Conservation (phyloP, 2,329 filamentous ascomycete species). For the Fusarium ramigenum region DNA sequence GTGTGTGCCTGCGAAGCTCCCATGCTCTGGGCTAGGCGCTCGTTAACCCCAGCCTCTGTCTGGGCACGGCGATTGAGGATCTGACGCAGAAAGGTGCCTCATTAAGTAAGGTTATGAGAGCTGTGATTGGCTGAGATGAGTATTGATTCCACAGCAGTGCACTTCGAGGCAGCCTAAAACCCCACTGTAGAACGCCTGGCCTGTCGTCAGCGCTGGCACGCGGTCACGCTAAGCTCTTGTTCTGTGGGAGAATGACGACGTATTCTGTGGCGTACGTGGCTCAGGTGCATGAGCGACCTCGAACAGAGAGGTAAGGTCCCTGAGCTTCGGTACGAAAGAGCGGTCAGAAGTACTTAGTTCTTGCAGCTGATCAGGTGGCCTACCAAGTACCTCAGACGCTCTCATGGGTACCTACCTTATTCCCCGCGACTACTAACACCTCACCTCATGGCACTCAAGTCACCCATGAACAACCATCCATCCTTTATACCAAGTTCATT, state of each 20-base stretch:
- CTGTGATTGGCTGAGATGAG: constrained; percentile 21
- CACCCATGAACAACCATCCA: constrained; percentile 30
- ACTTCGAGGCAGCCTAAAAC: constrained; percentile 21
- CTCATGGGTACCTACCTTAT: constrained; percentile 9
- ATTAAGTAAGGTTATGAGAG: constrained; percentile 31
- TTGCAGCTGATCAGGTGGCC: neutral
- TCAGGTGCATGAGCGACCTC: constrained; percentile 17
- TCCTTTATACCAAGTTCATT: constrained; percentile 33
- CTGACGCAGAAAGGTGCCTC: constrained; percentile 33
- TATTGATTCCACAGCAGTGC: constrained; percentile 30
- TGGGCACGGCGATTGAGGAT: constrained; percentile 28
- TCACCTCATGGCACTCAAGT: constrained; percentile 23
- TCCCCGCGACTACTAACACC: constrained; percentile 37
- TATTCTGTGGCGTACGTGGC: constrained; percentile 42
- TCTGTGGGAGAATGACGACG: constrained; percentile 36
- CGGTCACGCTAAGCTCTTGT: constrained; percentile 15
- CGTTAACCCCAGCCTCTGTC: constrained; percentile 39
- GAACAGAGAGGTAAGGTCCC: neutral
- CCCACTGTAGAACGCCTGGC: constrained; percentile 10
- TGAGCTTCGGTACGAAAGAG: constrained; percentile 10
- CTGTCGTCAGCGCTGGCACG: constrained; percentile 32
- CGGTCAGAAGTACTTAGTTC: constrained; percentile 8
- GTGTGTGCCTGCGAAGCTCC: constrained; percentile 6
- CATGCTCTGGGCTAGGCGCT: constrained; percentile 26
- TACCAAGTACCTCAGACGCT: constrained; percentile 6